These are phyloP conservation scores for Glycyrrhiza uralensis DNA, from an alignment of 306 rosid genomes.

Conservation along the genomic window DNA sequence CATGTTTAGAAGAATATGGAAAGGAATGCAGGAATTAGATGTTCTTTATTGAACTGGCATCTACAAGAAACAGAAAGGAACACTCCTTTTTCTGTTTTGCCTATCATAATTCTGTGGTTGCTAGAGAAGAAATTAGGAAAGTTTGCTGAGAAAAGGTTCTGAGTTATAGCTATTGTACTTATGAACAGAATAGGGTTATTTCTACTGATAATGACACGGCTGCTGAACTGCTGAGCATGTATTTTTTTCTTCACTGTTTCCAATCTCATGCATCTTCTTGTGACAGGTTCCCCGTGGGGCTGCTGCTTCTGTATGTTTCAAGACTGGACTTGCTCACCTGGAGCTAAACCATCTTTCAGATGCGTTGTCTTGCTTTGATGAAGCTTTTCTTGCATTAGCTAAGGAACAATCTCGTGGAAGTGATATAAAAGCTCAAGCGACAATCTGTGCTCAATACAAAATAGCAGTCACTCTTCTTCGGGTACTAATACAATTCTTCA, in stretches of 20 bases:
- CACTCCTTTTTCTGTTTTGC: not conserved
- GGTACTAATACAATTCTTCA: conserved; percentile 49
- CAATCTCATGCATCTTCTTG: conserved; percentile 25
- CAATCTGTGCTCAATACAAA: conserved; percentile 97
- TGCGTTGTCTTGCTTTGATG: conserved; percentile 92
- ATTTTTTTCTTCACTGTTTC: not conserved
- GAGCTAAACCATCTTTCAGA: conserved; percentile 93
- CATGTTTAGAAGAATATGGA: not conserved
- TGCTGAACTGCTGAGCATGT: not conserved
- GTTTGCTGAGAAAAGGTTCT: conserved; percentile 14
- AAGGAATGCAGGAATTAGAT: conserved; percentile 11
- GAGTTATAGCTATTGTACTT: not conserved
- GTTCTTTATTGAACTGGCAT: not conserved
- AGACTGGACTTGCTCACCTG: conserved; percentile 91
- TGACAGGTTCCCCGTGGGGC: conserved; percentile 98
- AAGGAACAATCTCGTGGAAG: conserved; percentile 95
- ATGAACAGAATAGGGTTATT: not conserved
- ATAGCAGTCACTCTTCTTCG: conserved; percentile 89
- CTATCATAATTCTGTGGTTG: not conserved
- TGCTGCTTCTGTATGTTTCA: conserved; percentile 83
- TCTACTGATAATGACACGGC: not conserved
- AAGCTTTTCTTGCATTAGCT: conserved; percentile 91
- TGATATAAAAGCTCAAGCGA: conserved; percentile 96
- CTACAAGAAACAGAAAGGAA: not conserved
- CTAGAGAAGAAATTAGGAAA: not conserved